Percentiles rank a stretch among this genome's conserved stretches.
Conservation (phyloP, 192 early-diverging fungal genomes). For the Coemansia sp. region DNA sequence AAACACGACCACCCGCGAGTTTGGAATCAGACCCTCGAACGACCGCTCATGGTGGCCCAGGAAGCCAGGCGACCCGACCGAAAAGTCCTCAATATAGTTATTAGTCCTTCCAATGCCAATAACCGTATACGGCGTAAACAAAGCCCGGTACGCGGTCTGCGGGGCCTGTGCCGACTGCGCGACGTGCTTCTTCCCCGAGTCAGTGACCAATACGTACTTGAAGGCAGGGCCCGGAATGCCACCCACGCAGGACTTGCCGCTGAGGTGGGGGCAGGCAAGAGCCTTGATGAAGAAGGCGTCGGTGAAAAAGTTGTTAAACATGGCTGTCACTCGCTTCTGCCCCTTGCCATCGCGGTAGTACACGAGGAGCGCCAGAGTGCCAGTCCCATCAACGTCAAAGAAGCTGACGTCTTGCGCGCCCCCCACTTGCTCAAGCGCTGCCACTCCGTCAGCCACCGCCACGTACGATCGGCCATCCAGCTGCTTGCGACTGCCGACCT, state of each 20-base stretch:
- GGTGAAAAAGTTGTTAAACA: constrained; percentile 90
- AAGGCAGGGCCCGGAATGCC: constrained; percentile 80
- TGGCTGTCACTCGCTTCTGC: constrained; percentile 56
- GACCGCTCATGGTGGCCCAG: constrained; percentile 20
- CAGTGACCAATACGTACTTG: constrained; percentile 87
- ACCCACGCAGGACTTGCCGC: constrained; percentile 76
- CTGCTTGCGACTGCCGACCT: constrained; percentile 45
- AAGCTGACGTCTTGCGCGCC: constrained; percentile 70
- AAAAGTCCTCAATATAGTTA: constrained; percentile 94
- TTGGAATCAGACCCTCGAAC: constrained; percentile 90
- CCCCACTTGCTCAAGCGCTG: constrained; percentile 57
- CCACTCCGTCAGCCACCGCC: constrained; percentile 67
- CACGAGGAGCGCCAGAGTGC: constrained; percentile 78
- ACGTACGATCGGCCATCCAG: constrained; percentile 65
- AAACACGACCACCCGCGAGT: constrained; percentile 86
- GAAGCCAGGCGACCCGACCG: constrained; percentile 66
- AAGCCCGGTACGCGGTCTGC: constrained; percentile 74
- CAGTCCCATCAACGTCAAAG: constrained; percentile 91
- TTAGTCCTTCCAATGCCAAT: constrained; percentile 93
- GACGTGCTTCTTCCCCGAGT: constrained; percentile 73
- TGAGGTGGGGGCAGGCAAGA: constrained; percentile 59
- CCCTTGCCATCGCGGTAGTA: constrained; percentile 45
- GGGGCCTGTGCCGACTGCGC: constrained; percentile 80
- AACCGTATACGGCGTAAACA: constrained; percentile 79
- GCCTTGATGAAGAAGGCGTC: constrained; percentile 96